phyloP scores from a whole-genome alignment of 1,284 basidiomycete genomes.

The Cystobasidium pallidum region DNA sequence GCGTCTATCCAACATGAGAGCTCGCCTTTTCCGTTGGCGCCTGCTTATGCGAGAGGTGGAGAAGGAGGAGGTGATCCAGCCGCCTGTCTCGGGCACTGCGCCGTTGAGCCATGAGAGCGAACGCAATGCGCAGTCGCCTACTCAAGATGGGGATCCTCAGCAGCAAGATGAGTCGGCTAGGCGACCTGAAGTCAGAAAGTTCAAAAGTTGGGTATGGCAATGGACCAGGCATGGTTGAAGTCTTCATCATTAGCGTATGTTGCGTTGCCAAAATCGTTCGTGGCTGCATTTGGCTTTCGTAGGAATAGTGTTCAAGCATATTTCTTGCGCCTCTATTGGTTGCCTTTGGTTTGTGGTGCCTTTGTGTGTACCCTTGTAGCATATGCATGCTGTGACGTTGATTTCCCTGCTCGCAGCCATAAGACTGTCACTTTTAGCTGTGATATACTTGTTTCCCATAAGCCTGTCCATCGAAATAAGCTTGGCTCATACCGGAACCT shows the following conservation, averaged over 20 bases:
- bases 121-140: not conserved
- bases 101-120: too few species aligned
- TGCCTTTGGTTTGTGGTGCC: not conserved
- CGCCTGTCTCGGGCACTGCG: not conserved
- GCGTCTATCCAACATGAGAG: slow-evolving; percentile 25
- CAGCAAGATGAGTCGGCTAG: not conserved
- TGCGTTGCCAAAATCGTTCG: not conserved
- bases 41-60: slow-evolving; percentile 37
- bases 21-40: slow-evolving; percentile 37
- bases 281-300: not conserved
- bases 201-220: slow-evolving; percentile 37
- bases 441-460: too few species aligned
- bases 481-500: too few species aligned
- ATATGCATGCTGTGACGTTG: not conserved
- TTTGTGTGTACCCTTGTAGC: not conserved
- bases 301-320: too few species aligned
- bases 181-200: slow-evolving; percentile 19
- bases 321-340: too few species aligned
- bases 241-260: not conserved
- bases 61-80: slow-evolving; percentile 26
- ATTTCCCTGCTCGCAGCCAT: too few species aligned
- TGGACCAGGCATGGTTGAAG: slow-evolving; percentile 27
- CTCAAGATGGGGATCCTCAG: not conserved
- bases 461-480: not conserved
- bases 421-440: too few species aligned